Evolutionary conservation across 306 rosid genomes (phyloP).

Genomic region (Cajanus cajan): DNA sequence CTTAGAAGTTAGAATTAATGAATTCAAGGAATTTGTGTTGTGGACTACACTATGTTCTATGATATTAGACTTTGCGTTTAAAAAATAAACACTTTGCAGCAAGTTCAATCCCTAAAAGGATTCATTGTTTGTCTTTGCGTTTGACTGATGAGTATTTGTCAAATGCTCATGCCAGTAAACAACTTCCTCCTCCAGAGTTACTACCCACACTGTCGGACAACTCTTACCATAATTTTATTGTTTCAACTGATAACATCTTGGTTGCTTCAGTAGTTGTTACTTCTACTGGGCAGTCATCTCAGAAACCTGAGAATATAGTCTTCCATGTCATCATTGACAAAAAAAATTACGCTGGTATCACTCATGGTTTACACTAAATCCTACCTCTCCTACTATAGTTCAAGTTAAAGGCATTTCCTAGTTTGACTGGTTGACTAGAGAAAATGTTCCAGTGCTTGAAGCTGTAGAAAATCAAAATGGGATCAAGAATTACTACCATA

Average conservation of each 20-base stretch:
- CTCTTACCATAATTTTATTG: constrained; percentile 81
- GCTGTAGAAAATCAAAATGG: constrained; percentile 91
- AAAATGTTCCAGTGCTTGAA: too few species aligned
- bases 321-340: constrained; percentile 97
- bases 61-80: background rate
- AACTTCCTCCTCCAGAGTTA: constrained; percentile 92
- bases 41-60: background rate
- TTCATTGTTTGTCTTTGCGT: constrained; percentile 92
- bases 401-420: constrained; percentile 96
- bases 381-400: constrained; percentile 85
- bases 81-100: constrained; percentile 97
- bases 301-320: constrained; percentile 77
- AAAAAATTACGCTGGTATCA: constrained; percentile 96
- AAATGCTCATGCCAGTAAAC: constrained; percentile 96
- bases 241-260: constrained; percentile 92
- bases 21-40: background rate
- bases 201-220: constrained; percentile 85
- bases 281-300: constrained; percentile 85
- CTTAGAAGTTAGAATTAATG: background rate
- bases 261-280: constrained; percentile 98
- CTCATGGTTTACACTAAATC: constrained; percentile 98
- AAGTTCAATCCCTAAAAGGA: constrained; percentile 93
- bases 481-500: constrained; percentile 89
- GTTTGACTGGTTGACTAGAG: constrained; percentile 99
- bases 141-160: constrained; percentile 99